Percentiles rank a stretch among this genome's conserved stretches.
These are phyloP conservation scores for Solanum sejunctum DNA, from an alignment of 257 asterid genomes.

Conservation along the genomic window DNA sequence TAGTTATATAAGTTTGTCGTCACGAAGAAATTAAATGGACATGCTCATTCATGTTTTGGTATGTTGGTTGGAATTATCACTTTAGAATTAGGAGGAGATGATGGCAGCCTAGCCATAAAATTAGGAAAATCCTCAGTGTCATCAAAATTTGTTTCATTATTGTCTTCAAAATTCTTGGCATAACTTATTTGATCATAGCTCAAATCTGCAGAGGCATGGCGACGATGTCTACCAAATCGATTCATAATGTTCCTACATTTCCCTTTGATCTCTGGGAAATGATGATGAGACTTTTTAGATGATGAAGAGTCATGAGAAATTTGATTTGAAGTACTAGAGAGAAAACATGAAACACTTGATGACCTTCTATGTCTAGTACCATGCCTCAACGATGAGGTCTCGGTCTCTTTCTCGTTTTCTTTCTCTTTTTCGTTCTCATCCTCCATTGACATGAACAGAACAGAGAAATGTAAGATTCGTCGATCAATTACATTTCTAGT, in stretches of 20 bases:
- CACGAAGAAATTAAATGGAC: not conserved
- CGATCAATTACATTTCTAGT: not conserved
- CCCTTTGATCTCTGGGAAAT: constrained; percentile 8
- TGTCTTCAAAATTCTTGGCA: constrained; percentile 23
- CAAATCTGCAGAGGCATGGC: constrained; percentile 27
- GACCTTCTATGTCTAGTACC: not conserved
- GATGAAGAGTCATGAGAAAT: not conserved
- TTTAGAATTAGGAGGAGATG: not conserved
- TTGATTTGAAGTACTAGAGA: not conserved
- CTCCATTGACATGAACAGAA: not conserved
- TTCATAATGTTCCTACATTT: constrained; percentile 18
- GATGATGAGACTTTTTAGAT: not conserved
- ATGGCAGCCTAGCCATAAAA: not conserved
- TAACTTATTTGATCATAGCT: constrained; percentile 32
- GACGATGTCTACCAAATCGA: constrained; percentile 19
- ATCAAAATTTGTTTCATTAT: not conserved
- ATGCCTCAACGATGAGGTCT: not conserved
- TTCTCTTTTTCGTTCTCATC: not conserved
- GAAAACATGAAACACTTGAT: not conserved
- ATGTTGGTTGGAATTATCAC: not conserved
- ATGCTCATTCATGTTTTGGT: not conserved
- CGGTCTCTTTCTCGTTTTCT: not conserved
- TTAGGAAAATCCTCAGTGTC: not conserved
- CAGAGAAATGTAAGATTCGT: not conserved
- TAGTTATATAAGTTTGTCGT: not conserved